Conservation (phyloP, 1,139 yeast species). For the Kodamaea ohmeri region DNA sequence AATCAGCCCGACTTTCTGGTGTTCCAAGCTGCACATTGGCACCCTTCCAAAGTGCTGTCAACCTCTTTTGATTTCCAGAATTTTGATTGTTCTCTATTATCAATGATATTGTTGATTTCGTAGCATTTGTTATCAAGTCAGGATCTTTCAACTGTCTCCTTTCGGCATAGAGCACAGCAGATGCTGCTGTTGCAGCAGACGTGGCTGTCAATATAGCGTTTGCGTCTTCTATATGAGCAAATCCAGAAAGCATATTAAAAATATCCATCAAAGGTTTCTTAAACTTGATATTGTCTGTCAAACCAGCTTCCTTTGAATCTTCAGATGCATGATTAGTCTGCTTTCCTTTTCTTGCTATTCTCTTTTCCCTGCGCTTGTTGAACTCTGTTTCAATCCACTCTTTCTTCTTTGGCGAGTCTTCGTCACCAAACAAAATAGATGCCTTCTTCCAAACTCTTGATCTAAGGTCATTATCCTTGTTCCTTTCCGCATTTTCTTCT, state of each 20-base stretch:
- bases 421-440: slow-evolving; percentile 58
- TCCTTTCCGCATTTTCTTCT: slow-evolving; percentile 73
- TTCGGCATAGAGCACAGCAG: slow-evolving; percentile 34
- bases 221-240: slow-evolving; percentile 35
- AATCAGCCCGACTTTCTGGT: neutral
- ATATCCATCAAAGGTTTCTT: slow-evolving; percentile 33
- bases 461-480: slow-evolving; percentile 83
- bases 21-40: neutral
- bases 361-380: slow-evolving; percentile 57
- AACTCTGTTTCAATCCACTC: slow-evolving; percentile 80
- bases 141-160: slow-evolving; percentile 15
- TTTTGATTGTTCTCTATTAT: slow-evolving; percentile 27
- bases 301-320: slow-evolving; percentile 8
- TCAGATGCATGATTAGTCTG: slow-evolving; percentile 6
- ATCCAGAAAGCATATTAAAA: slow-evolving; percentile 36
- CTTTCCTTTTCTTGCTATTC: slow-evolving; percentile 39
- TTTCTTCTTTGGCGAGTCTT: slow-evolving; percentile 50
- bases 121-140: slow-evolving; percentile 22
- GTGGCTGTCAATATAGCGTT: slow-evolving; percentile 40
- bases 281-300: slow-evolving; percentile 21
- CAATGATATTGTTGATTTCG: slow-evolving; percentile 28
- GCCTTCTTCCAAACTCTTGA: slow-evolving; percentile 78
- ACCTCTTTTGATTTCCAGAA: slow-evolving; percentile 28
- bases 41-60: slow-evolving; percentile 29
- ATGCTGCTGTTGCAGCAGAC: slow-evolving; percentile 37